Conservation (phyloP, 441 rosid genomes). For the Geranium incanum region DNA sequence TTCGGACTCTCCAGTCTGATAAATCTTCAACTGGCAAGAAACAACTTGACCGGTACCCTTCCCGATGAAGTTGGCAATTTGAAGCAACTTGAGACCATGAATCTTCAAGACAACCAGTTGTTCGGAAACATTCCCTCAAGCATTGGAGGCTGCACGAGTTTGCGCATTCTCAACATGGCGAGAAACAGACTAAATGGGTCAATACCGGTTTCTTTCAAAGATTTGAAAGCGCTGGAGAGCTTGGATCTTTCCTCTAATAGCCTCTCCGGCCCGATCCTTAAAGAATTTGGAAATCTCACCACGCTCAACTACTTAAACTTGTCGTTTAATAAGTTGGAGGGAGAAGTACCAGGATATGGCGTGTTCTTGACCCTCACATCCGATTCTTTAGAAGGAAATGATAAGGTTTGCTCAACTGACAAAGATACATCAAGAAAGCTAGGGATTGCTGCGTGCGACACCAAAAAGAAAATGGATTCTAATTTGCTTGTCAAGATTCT, state of each 20-base stretch:
- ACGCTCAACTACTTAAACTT: slow-evolving; percentile 10
- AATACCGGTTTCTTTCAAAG: slow-evolving; percentile 19
- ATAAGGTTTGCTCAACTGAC: slow-evolving; percentile 15
- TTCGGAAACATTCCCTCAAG: slow-evolving; percentile 17
- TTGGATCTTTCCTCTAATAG: slow-evolving; percentile 27
- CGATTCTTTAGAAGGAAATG: slow-evolving; percentile 19
- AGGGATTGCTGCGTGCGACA: slow-evolving; percentile 15
- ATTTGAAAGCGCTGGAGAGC: slow-evolving; percentile 11
- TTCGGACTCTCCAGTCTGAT: slow-evolving; percentile 15
- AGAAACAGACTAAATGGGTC: slow-evolving; percentile 20
- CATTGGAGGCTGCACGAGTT: slow-evolving; percentile 14
- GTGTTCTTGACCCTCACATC: slow-evolving; percentile 14
- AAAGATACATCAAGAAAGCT: slow-evolving; percentile 19
- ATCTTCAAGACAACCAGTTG: slow-evolving; percentile 21
- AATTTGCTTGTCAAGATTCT: slow-evolving; percentile 10
- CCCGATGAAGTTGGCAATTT: slow-evolving; percentile 18
- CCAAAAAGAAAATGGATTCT: slow-evolving; percentile 2
- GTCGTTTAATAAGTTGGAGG: slow-evolving; percentile 18
- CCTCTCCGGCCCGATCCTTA: slow-evolving; percentile 20
- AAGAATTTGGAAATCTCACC: slow-evolving; percentile 13
- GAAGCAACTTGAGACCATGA: slow-evolving; percentile 14
- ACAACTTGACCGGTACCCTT: slow-evolving; percentile 20
- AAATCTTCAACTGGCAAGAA: not conserved
- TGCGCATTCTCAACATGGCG: slow-evolving; percentile 16
- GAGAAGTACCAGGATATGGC: slow-evolving; percentile 17